Conservation (phyloP, 2,329 filamentous ascomycete species). For the Hypoxylon sp. region DNA sequence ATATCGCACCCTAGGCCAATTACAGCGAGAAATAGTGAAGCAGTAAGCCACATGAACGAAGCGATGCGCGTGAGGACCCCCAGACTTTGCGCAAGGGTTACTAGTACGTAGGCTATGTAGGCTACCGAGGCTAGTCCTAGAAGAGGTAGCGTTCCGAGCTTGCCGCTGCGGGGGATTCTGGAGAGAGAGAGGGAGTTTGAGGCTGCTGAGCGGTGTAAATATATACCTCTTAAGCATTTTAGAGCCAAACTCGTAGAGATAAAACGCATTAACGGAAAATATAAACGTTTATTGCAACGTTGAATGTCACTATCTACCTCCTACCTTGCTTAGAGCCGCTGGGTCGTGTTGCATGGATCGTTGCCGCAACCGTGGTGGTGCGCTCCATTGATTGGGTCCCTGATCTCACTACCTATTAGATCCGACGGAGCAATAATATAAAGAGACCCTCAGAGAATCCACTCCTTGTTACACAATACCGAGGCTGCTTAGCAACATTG, state of each 20-base stretch:
- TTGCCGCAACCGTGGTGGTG: neutral
- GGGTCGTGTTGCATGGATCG: neutral
- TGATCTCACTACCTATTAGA: too few species aligned
- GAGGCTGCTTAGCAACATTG: neutral
- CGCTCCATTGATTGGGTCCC: neutral
- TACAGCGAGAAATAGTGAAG: neutral
- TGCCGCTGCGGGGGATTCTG: conserved; percentile 34
- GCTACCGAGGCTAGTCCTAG: conserved; percentile 14
- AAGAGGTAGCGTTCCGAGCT: conserved; percentile 23
- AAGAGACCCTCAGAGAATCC: neutral
- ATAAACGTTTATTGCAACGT: neutral
- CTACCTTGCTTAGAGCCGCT: neutral
- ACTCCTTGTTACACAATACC: neutral
- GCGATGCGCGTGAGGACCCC: conserved; percentile 15
- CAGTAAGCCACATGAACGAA: conserved; percentile 10
- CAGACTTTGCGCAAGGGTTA: conserved; percentile 10
- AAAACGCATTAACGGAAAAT: neutral
- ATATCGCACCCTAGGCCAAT: conserved; percentile 2
- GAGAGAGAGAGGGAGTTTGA: conserved; percentile 14
- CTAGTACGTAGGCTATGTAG: neutral
- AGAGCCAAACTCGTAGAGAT: neutral
- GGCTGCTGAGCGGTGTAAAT: conserved; percentile 15
- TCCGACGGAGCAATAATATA: neutral
- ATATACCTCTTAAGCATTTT: too few species aligned
- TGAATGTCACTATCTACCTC: neutral